Evolutionary conservation across 2,329 filamentous ascomycete species (phyloP).

Genomic region (Hypoxylon sp.): DNA sequence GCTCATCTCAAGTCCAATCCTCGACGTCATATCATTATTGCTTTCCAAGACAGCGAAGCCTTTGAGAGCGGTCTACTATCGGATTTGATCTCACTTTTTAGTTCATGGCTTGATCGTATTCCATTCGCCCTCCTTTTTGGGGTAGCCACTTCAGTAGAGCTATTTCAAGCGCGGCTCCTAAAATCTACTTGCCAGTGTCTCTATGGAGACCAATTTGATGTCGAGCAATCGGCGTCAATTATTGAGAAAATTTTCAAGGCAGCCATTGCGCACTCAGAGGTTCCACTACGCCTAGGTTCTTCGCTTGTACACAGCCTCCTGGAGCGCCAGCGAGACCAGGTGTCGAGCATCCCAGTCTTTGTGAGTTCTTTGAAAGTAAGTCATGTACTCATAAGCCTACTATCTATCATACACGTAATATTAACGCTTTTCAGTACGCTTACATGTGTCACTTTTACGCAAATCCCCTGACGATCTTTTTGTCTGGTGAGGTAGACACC

Average conservation of each 20-base stretch:
- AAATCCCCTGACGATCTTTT: slow-evolving; percentile 79
- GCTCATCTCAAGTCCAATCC: slow-evolving; percentile 69
- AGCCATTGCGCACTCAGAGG: slow-evolving; percentile 71
- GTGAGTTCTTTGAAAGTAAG: slow-evolving; percentile 77
- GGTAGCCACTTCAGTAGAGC: slow-evolving; percentile 84
- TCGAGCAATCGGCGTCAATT: slow-evolving; percentile 79
- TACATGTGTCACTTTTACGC: slow-evolving; percentile 91
- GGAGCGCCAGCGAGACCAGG: slow-evolving; percentile 81
- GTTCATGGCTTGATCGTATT: slow-evolving; percentile 80
- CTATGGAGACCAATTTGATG: slow-evolving; percentile 81
- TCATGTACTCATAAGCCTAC: not conserved
- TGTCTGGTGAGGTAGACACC: slow-evolving; percentile 57
- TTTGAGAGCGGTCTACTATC: slow-evolving; percentile 81
- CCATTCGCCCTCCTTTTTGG: slow-evolving; percentile 84
- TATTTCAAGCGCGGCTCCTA: slow-evolving; percentile 81
- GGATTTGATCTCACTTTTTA: slow-evolving; percentile 75
- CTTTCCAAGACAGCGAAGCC: slow-evolving; percentile 86
- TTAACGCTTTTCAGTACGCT: slow-evolving; percentile 71
- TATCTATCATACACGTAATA: slow-evolving; percentile 3
- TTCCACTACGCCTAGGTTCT: slow-evolving; percentile 74
- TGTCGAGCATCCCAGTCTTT: slow-evolving; percentile 82
- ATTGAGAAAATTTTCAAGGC: slow-evolving; percentile 80
- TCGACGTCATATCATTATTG: slow-evolving; percentile 75
- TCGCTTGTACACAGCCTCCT: slow-evolving; percentile 74
- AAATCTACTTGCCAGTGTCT: slow-evolving; percentile 77